phyloP scores from a whole-genome alignment of 305 asterid species.

The Solanum hybrid region DNA sequence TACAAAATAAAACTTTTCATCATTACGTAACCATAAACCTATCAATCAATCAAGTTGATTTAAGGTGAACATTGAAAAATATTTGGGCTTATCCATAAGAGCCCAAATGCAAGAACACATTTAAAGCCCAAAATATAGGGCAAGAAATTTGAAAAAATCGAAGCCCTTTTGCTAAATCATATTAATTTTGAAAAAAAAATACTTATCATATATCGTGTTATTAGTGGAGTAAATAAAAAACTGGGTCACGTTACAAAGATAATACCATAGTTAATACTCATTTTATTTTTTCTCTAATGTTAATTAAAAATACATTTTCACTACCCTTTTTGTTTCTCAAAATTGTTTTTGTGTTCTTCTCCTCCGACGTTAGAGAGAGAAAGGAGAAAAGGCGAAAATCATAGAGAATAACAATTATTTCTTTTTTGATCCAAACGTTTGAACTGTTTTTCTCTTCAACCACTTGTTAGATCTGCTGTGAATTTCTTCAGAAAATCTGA shows the following conservation, averaged over 20 bases:
- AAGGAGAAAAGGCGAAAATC: not conserved
- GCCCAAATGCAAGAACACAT: not conserved
- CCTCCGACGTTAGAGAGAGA: constrained; percentile 1
- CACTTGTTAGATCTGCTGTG: constrained; percentile 12
- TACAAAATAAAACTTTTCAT: not conserved
- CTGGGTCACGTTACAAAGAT: not conserved
- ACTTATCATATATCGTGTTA: not conserved
- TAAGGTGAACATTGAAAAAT: not conserved
- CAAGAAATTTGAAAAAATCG: not conserved
- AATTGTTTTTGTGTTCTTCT: not conserved
- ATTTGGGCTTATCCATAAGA: not conserved
- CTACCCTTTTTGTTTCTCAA: not conserved
- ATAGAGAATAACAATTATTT: not conserved
- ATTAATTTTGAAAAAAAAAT: not conserved
- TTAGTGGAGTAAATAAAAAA: not conserved
- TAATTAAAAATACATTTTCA: not conserved
- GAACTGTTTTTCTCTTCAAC: not conserved
- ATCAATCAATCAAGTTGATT: not conserved
- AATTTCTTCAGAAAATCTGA: constrained; percentile 5
- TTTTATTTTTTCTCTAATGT: not conserved
- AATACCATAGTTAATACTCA: not conserved
- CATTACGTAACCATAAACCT: not conserved
- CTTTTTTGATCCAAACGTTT: not conserved
- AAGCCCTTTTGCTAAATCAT: not conserved
- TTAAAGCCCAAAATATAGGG: not conserved